Conservation (phyloP, 2,329 filamentous ascomycete species). For the Pleurostoma richardsiae region DNA sequence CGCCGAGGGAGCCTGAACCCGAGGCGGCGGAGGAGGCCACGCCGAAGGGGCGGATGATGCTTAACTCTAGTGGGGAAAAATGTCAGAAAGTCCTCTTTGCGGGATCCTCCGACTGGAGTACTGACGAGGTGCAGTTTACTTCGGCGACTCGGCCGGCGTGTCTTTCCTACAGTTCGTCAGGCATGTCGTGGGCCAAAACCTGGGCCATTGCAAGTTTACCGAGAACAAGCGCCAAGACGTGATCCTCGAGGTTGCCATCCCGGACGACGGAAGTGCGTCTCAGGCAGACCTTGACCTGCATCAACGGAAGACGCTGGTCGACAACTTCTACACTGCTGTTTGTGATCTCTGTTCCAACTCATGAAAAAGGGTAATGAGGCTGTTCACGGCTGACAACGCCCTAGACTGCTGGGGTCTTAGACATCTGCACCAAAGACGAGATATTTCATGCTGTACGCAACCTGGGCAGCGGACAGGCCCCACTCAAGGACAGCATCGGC, state of each 20-base stretch:
- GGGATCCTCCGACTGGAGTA: neutral
- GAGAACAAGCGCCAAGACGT: constrained; percentile 3
- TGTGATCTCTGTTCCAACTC: neutral
- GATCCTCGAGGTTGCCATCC: constrained; percentile 3
- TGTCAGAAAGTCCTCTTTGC: neutral
- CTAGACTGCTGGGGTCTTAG: constrained; percentile 1
- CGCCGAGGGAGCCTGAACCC: no score
- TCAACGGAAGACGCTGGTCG: constrained; percentile 1
- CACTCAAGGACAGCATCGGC: constrained; percentile 14
- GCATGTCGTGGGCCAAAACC: constrained; percentile 4
- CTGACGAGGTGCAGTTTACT: constrained; percentile 1
- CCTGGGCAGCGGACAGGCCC: neutral
- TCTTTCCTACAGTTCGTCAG: constrained; percentile 5
- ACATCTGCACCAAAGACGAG: constrained; percentile 4
- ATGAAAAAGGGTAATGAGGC: constrained; percentile 1
- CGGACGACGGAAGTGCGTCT: neutral
- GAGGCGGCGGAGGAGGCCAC: no score
- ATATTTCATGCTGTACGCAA: constrained; percentile 1
- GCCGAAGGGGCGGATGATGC: neutral
- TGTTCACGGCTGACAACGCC: no score
- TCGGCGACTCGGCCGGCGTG: constrained; percentile 6
- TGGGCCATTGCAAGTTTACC: constrained; percentile 6
- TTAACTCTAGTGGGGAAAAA: constrained; percentile 6
- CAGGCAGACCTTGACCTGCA: neutral
- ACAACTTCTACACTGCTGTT: constrained; percentile 3